Base-by-base conservation (phyloP, 1,284 basidiomycete species). In the Phylloboletellus chloephorus region DNA sequence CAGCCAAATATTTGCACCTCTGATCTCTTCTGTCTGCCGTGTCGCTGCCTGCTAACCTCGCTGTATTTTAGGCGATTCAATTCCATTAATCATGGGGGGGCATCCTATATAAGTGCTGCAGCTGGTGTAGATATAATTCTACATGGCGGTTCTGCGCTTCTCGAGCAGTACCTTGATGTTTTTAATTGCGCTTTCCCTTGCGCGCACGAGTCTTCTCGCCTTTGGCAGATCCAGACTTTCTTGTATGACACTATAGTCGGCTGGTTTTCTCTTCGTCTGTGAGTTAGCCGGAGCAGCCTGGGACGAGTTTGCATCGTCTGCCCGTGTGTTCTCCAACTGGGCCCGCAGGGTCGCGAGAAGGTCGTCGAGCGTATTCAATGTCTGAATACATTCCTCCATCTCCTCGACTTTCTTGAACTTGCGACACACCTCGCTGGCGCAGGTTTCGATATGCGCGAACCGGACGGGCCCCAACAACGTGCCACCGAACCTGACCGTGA, bases 401-500 rank as follows among this genome's bases (percentile, higher is more conserved):
- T 84, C 78, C 45, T 88, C 84, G 33, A 73, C 65, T 26, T 69
- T 67, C 47, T 77, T 77, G 68, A 87, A 85, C 21, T 67, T 64
- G 17, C 71, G 71, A 54, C 88, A 82, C 6, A 87, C 88, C 54
- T 88, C 82, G 11, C 71, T 62, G 2, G 87, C 69, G 53, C 84
- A 88, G 4, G 72, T 76, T 56, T 85, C 79, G 46, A 91, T 85
- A 52, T 91, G 88, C 2, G 73, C 63, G 59, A 90, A 92, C n/a
- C 88, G 71, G 8, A 69, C 74, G 8, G 79, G 76, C 2, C 79
- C 79, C 4, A 82, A 59, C 67, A 90, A 67, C 19, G 74, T 78
- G 7, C 88, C 89, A 0, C 88, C 88, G 52, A 82, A 91, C 84
- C 86, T 84, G 49, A n/a, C n/a, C n/a, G n/a, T n/a, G n/a, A n/a